Evolutionary conservation across 331 rosid species (phyloP).

Genomic region (Acacia pycnantha): DNA sequence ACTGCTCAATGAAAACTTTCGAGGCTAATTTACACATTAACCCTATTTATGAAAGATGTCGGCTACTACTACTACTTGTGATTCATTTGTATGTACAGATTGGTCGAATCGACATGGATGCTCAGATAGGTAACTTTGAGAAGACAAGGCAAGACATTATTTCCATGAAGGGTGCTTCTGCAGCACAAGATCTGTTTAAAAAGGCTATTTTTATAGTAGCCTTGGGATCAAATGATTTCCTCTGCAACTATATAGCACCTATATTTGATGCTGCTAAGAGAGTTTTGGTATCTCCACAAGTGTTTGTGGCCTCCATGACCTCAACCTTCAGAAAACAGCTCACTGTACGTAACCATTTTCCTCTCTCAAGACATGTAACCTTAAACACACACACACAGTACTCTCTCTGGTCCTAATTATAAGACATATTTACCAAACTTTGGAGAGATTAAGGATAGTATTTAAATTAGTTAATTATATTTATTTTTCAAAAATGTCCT

Average conservation of each 20-base stretch:
- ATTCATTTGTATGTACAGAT: slow-evolving; percentile 4
- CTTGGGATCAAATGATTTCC: slow-evolving; percentile 57
- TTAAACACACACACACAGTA: too few species aligned
- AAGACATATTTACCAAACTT: too few species aligned
- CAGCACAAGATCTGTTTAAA: slow-evolving; percentile 28
- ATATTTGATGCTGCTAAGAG: slow-evolving; percentile 32
- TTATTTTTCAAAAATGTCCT: too few species aligned
- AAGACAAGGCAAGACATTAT: slow-evolving; percentile 53
- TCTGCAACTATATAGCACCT: slow-evolving; percentile 49
- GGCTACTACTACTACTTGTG: too few species aligned
- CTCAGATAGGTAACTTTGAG: slow-evolving; percentile 53
- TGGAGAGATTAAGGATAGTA: too few species aligned
- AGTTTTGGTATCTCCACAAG: slow-evolving; percentile 35
- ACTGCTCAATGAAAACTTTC: fast-evolving
- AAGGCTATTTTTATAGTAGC: slow-evolving; percentile 35
- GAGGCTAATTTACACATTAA: too few species aligned
- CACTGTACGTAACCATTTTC: slow-evolving; percentile 18
- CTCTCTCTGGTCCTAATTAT: too few species aligned
- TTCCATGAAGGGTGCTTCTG: slow-evolving; percentile 35
- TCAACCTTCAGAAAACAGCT: slow-evolving; percentile 42
- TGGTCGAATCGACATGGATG: slow-evolving; percentile 50
- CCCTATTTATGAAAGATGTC: too few species aligned
- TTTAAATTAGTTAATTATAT: too few species aligned
- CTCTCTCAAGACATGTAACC: too few species aligned
- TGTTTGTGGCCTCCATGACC: slow-evolving; percentile 42